phyloP scores from a whole-genome alignment of 345 rosid species.

The Sonneratia caseolaris region DNA sequence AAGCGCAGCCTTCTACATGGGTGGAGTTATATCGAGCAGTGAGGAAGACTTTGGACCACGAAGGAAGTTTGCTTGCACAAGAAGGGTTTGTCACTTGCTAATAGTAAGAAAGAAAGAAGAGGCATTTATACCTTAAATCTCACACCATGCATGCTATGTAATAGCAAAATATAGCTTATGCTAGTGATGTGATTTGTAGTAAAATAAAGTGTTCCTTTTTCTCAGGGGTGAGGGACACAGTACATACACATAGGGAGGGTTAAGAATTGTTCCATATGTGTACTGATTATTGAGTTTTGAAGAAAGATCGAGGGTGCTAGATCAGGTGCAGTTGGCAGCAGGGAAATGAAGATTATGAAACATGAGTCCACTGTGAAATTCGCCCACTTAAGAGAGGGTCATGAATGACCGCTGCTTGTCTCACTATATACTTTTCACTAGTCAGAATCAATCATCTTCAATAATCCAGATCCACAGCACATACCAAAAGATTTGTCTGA shows the following conservation, averaged over 20 bases:
- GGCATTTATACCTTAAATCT: slow-evolving; percentile 6
- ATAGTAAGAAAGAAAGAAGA: slow-evolving; percentile 17
- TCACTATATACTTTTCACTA: neutral
- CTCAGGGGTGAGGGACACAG: neutral
- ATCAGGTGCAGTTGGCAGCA: neutral
- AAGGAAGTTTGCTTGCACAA: slow-evolving; percentile 19
- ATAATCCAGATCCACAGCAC: too few relatives aligned
- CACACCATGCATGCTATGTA: neutral
- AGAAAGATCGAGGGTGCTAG: neutral
- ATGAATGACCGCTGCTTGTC: neutral
- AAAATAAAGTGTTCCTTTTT: slow-evolving; percentile 4
- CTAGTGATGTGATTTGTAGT: neutral
- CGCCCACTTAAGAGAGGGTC: neutral
- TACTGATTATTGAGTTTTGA: neutral
- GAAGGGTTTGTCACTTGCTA: slow-evolving; percentile 52
- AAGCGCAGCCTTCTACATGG: slow-evolving; percentile 59
- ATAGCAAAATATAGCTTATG: neutral
- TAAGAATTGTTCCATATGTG: neutral
- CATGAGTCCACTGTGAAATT: neutral
- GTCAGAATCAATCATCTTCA: neutral
- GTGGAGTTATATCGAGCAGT: slow-evolving; percentile 56
- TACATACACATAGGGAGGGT: slow-evolving; percentile 12
- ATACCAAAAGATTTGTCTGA: neutral
- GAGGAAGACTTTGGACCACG: slow-evolving; percentile 42
- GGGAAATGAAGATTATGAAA: neutral